phyloP scores from a whole-genome alignment of 768 basidiomycete genomes.

The Chiua virens region DNA sequence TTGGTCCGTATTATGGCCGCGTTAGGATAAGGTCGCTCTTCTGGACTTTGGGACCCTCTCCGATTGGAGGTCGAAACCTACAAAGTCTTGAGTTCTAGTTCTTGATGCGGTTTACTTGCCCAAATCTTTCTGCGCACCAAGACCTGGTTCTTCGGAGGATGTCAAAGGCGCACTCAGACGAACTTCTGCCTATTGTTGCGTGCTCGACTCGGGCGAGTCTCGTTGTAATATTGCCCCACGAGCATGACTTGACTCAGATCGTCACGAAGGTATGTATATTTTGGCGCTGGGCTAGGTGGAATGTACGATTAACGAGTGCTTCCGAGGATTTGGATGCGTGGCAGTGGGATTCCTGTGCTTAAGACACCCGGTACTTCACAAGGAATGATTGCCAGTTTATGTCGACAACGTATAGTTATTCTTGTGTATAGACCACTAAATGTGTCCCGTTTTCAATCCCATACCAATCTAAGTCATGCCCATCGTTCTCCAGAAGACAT shows the following conservation, averaged over 20 bases:
- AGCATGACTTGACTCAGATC: not conserved
- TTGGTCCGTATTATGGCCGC: conserved; percentile 36
- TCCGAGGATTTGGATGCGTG: conserved; percentile 2
- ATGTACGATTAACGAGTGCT: conserved; percentile 8
- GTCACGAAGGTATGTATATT: conserved; percentile 17
- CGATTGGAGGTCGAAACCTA: conserved; percentile 14
- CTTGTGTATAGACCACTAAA: conserved; percentile 29
- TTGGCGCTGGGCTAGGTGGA: not conserved
- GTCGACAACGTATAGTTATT: not conserved
- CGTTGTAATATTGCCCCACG: not conserved
- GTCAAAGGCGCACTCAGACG: conserved; percentile 4
- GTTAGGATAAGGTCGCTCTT: conserved; percentile 30
- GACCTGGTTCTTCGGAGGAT: conserved; percentile 13
- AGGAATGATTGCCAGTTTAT: not conserved
- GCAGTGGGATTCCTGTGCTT: conserved; percentile 13
- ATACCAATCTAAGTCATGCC: conserved; percentile 64
- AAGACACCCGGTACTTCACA: not conserved
- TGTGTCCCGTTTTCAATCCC: conserved; percentile 60
- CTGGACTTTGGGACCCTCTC: conserved; percentile 26
- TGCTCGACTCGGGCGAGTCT: conserved; percentile 3
- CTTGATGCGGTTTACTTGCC: conserved; percentile 3
- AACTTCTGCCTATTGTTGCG: conserved; percentile 1
- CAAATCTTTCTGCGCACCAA: conserved; percentile 7
- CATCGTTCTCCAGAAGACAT: conserved; percentile 52
- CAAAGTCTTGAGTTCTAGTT: conserved; percentile 26